A percentile compares a stretch with the other conserved stretches of the same genome.
These are phyloP conservation scores for Exophiala sideris DNA, from an alignment of 2,329 filamentous ascomycete species.

Conservation along the genomic window DNA sequence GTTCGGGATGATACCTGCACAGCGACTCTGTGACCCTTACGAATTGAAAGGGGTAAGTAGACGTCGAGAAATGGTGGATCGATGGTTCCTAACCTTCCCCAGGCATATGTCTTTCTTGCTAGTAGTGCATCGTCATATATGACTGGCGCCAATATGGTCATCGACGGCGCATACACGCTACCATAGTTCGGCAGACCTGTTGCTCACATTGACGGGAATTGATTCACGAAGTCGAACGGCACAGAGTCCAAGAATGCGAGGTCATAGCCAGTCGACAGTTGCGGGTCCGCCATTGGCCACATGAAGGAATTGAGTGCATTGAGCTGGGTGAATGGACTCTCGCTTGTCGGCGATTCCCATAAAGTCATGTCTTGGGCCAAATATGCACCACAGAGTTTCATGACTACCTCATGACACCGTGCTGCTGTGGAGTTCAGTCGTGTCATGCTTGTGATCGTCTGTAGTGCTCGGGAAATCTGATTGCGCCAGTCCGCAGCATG, in stretches of 20 bases:
- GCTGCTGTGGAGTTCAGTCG: slow-evolving; percentile 23
- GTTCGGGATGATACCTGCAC: slow-evolving; percentile 39
- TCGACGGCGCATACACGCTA: slow-evolving; percentile 47
- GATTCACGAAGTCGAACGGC: neutral
- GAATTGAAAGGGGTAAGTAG: slow-evolving; percentile 38
- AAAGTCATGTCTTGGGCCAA: slow-evolving; percentile 10
- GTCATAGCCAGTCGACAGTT: neutral
- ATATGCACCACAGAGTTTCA: slow-evolving; percentile 23
- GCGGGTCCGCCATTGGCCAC: slow-evolving; percentile 26
- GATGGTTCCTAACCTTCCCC: neutral
- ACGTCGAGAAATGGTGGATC: too few relatives aligned
- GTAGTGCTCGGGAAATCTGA: slow-evolving; percentile 23
- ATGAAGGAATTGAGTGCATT: slow-evolving; percentile 28
- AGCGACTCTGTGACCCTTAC: slow-evolving; percentile 36
- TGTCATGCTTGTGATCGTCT: slow-evolving; percentile 27
- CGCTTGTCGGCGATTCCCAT: slow-evolving; percentile 20
- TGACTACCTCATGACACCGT: slow-evolving; percentile 23
- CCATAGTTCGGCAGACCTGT: neutral
- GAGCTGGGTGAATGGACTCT: slow-evolving; percentile 29
- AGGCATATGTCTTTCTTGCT: slow-evolving; percentile 45
- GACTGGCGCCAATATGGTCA: slow-evolving; percentile 45
- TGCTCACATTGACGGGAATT: neutral
- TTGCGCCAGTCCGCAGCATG: slow-evolving; percentile 23
- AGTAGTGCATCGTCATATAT: slow-evolving; percentile 47
- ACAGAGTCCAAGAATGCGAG: neutral